A percentile compares a stretch with the other conserved stretches of the same genome.
These are phyloP conservation scores for Debaryomyces robertsiae DNA, from an alignment of 1,139 yeast species.

Conservation along the genomic window DNA sequence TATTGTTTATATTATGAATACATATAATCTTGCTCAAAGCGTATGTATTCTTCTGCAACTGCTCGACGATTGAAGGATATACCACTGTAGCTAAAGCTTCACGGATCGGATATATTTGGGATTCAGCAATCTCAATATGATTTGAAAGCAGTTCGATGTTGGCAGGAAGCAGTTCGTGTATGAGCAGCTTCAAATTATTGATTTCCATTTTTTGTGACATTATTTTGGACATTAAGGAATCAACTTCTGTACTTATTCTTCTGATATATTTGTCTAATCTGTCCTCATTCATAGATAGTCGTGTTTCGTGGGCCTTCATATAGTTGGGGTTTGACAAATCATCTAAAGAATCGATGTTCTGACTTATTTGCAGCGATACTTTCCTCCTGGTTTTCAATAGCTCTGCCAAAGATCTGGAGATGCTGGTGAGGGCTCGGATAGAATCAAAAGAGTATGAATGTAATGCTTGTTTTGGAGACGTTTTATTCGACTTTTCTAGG, in stretches of 20 bases:
- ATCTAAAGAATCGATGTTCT: slow-evolving; percentile 14
- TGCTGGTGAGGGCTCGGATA: slow-evolving; percentile 35
- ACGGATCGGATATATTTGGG: slow-evolving; percentile 32
- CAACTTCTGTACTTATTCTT: slow-evolving; percentile 29
- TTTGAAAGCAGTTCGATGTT: slow-evolving; percentile 22
- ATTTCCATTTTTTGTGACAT: slow-evolving; percentile 28
- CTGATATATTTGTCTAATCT: slow-evolving; percentile 18
- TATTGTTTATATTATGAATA: slow-evolving; percentile 28
- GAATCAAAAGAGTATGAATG: slow-evolving; percentile 39
- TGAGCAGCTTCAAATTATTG: slow-evolving; percentile 22
- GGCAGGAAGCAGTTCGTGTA: slow-evolving; percentile 21
- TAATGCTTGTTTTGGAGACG: not conserved
- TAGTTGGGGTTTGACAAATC: slow-evolving; percentile 3
- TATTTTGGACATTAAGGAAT: slow-evolving; percentile 29
- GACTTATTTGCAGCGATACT: slow-evolving; percentile 20
- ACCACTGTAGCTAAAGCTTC: slow-evolving; percentile 25
- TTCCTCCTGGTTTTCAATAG: slow-evolving; percentile 24
- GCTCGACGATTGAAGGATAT: slow-evolving; percentile 25
- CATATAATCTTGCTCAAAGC: slow-evolving; percentile 29
- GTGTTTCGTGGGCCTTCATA: slow-evolving; percentile 5
- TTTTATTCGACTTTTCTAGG: not conserved
- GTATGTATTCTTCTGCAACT: slow-evolving; percentile 22
- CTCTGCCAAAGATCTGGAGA: slow-evolving; percentile 36
- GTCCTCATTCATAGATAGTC: not conserved
- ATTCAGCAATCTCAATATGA: slow-evolving; percentile 30